Evolutionary conservation across 179 eudicot genomes (phyloP), one percentile per base, ranked within the genome.

Genomic region (Silene vulgaris): DNA sequence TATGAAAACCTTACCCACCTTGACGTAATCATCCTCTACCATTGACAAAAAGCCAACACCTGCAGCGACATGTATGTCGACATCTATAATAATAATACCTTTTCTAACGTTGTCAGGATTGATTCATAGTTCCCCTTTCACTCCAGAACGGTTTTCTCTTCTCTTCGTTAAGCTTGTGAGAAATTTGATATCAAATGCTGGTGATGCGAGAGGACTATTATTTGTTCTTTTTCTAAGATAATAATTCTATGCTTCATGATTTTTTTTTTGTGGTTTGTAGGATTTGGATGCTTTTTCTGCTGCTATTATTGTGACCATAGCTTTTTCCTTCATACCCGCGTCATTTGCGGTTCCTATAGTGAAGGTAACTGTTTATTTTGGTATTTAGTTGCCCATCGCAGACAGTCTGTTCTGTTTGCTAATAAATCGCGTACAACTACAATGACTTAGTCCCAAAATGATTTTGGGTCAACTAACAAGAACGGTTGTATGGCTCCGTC

Each of bases 271-370:
- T 78, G 62, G 60, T 78, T 79, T 86, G 79, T 78, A 95, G 99
- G 99, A 96, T 82, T 83, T 96, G 90, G 98, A 96, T 90, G 99
- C 99, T 75, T 96, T 96, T 81, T 88, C 95, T 71, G 97, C 90
- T 66, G 93, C 89, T 29, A 65, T 96, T 40, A 85, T 96, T 73
- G 81, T 96, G 73, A 86, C 68, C 74, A 91, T 96, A 72, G 97
- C 99, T 65, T 96, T 96, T 81, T 93, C 99, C 60, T 93, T 96
- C 72, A 86, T 93, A 26, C 99, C 99, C 54, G 96, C 99, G 57
- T 96, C 99, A 40, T 96, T 96, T 84, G 99, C 99, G 52, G 96
- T 96, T 82, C 85, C 99, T 75, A 82, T 96, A 71, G 99, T 96
- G 54, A 96, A 96, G 99, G 97, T 95, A 86, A 21, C 29, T 52